phyloP scores from a whole-genome alignment of 2,329 filamentous ascomycete species.

The Rasamsonia emersonii region DNA sequence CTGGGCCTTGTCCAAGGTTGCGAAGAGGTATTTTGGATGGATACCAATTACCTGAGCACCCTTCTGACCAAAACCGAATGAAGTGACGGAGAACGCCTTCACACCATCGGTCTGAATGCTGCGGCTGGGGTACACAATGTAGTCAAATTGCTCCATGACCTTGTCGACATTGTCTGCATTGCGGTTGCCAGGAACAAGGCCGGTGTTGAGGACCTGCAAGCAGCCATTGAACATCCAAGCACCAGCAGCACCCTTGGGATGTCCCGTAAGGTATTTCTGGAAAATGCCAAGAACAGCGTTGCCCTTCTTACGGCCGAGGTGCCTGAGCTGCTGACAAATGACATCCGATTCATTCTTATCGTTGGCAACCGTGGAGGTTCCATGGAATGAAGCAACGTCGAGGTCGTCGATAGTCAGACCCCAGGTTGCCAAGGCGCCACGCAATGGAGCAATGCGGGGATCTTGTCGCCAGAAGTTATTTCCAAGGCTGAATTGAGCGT shows the following conservation, averaged over 20 bases:
- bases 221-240: constrained; percentile 99
- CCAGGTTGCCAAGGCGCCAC: constrained; percentile 94
- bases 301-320: constrained; percentile 91
- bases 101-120: constrained; percentile 95
- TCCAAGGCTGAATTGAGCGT: constrained; percentile 82
- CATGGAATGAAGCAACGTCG: constrained; percentile 94
- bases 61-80: constrained; percentile 99
- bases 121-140: constrained; percentile 93
- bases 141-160: constrained; percentile 94
- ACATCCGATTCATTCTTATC: constrained; percentile 99
- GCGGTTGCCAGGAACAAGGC: constrained; percentile 90
- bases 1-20: constrained; percentile 78
- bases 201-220: constrained; percentile 87
- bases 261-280: constrained; percentile 98
- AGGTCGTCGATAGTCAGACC: constrained; percentile 95
- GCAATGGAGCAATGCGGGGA: constrained; percentile 83
- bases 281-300: constrained; percentile 95
- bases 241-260: constrained; percentile 97
- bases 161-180: constrained; percentile 97
- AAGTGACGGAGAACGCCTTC: constrained; percentile 98
- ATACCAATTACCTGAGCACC: constrained; percentile 95
- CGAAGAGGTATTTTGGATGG: constrained; percentile 91
- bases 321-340: constrained; percentile 89
- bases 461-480: constrained; percentile 99
- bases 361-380: constrained; percentile 95